Percentiles rank a stretch among this genome's conserved stretches.
phyloP scores from a whole-genome alignment of 2,329 filamentous ascomycete species.

The Pyrenophora teres region DNA sequence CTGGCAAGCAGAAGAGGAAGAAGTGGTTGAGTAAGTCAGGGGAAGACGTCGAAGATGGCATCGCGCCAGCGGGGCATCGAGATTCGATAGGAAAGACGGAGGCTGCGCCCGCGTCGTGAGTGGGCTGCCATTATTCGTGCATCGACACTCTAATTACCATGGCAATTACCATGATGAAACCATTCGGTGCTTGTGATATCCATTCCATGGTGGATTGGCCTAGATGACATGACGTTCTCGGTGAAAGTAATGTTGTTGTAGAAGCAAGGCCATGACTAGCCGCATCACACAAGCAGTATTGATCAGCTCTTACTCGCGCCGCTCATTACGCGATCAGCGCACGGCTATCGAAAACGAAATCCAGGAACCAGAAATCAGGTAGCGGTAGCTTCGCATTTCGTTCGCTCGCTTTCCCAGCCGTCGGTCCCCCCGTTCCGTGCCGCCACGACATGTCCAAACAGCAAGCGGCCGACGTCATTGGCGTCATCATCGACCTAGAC shows the following conservation, averaged over 20 bases:
- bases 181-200: conserved; percentile 6
- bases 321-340: conserved; percentile 15
- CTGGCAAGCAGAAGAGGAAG: conserved; percentile 31
- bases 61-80: conserved; percentile 42
- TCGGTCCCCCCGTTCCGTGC: conserved; percentile 11
- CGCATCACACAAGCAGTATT: neutral
- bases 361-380: conserved; percentile 22
- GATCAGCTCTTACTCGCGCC: neutral
- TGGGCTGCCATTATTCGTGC: conserved; percentile 18
- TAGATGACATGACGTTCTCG: neutral
- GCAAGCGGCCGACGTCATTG: conserved; percentile 22
- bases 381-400: neutral
- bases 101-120: conserved; percentile 11
- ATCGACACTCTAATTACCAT: conserved; percentile 3
- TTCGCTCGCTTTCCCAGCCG: conserved; percentile 3
- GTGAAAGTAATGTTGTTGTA: neutral
- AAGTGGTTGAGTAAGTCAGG: conserved; percentile 39
- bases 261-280: neutral
- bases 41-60: conserved; percentile 44
- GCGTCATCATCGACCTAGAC: conserved; percentile 19
- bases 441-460: conserved; percentile 4
- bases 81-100: conserved; percentile 16
- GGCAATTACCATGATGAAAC: neutral
- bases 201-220: conserved; percentile 6
- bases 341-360: conserved; percentile 7